phyloP scores from a whole-genome alignment of 1,139 yeast genomes.

The Geotrichum fermentans region DNA sequence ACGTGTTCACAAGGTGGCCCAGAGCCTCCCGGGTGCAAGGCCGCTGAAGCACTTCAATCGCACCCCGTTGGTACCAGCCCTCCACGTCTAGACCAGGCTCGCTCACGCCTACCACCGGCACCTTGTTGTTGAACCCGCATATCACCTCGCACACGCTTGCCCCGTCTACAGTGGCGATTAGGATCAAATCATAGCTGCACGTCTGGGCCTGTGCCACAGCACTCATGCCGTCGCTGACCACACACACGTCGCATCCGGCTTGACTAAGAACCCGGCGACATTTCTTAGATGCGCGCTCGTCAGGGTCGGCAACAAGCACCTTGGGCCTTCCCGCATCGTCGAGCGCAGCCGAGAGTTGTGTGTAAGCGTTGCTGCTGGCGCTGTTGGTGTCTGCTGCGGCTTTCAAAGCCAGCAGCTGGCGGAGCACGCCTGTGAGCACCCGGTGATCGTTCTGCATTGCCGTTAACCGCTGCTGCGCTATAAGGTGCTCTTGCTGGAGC shows the following conservation, averaged over 20 bases:
- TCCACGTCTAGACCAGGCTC: constrained; percentile 19
- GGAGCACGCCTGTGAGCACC: constrained; percentile 14
- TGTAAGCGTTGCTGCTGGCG: background rate
- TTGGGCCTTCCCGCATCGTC: too few species aligned
- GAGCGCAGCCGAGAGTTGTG: background rate
- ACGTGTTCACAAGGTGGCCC: constrained; percentile 67
- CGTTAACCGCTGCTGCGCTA: constrained; percentile 11
- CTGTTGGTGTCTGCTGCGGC: background rate
- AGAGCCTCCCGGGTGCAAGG: constrained; percentile 87
- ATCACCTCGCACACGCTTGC: constrained; percentile 88
- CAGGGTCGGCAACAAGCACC: constrained; percentile 80
- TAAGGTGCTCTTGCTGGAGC: constrained; percentile 11
- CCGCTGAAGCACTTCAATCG: constrained; percentile 86
- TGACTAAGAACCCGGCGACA: constrained; percentile 64
- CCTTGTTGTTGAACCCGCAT: constrained; percentile 60
- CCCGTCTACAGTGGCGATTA: constrained; percentile 94
- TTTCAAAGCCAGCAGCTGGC: constrained; percentile 16
- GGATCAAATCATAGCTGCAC: constrained; percentile 63
- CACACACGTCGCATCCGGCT: constrained; percentile 89
- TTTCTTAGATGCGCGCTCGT: constrained; percentile 59
- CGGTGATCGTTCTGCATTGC: constrained; percentile 13
- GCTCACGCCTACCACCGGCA: constrained; percentile 80
- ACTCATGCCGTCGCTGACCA: constrained; percentile 85
- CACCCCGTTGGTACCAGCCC: constrained; percentile 71
- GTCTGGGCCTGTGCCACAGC: constrained; percentile 75